A percentile compares a stretch with the other conserved stretches of the same genome.
phyloP scores from a whole-genome alignment of 257 asterid species.

The Fraxinus cuspidata region DNA sequence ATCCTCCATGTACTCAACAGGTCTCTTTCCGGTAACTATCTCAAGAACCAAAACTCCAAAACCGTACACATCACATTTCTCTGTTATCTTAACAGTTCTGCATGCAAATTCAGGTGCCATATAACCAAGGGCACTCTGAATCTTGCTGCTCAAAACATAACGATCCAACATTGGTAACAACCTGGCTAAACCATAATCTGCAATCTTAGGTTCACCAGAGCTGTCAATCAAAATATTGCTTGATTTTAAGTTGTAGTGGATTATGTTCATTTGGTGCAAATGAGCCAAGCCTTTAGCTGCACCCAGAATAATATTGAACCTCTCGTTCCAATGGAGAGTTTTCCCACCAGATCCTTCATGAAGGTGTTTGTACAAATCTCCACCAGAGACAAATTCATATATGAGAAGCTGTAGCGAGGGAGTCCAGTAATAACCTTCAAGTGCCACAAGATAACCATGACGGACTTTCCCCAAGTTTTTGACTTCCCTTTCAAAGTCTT shows the following conservation, averaged over 20 bases:
- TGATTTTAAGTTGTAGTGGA: slow-evolving; percentile 84
- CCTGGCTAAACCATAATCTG: slow-evolving; percentile 79
- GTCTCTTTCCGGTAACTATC: slow-evolving; percentile 73
- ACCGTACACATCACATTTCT: slow-evolving; percentile 88
- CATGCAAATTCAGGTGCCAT: slow-evolving; percentile 95
- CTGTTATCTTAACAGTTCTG: slow-evolving; percentile 81
- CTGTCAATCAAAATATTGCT: slow-evolving; percentile 69
- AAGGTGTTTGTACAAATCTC: slow-evolving; percentile 72
- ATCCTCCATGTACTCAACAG: slow-evolving; percentile 94
- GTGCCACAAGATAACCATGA: slow-evolving; percentile 65
- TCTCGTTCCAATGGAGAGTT: slow-evolving; percentile 68
- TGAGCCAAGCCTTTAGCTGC: slow-evolving; percentile 77
- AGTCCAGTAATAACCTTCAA: slow-evolving; percentile 93
- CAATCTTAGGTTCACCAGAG: slow-evolving; percentile 73
- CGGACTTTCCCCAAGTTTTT: slow-evolving; percentile 59
- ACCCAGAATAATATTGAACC: slow-evolving; percentile 71
- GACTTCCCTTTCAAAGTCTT: slow-evolving; percentile 80
- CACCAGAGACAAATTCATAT: slow-evolving; percentile 73
- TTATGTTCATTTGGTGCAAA: slow-evolving; percentile 66
- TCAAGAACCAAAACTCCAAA: slow-evolving; percentile 78
- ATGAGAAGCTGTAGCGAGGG: slow-evolving; percentile 83
- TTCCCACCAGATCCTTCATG: slow-evolving; percentile 60
- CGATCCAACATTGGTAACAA: slow-evolving; percentile 78
- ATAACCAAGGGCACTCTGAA: slow-evolving; percentile 91
- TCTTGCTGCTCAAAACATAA: slow-evolving; percentile 79